Percentiles rank a stretch among this genome's conserved stretches.
Evolutionary conservation across 306 rosid species (phyloP).

Genomic region (Carpinus fangiana): DNA sequence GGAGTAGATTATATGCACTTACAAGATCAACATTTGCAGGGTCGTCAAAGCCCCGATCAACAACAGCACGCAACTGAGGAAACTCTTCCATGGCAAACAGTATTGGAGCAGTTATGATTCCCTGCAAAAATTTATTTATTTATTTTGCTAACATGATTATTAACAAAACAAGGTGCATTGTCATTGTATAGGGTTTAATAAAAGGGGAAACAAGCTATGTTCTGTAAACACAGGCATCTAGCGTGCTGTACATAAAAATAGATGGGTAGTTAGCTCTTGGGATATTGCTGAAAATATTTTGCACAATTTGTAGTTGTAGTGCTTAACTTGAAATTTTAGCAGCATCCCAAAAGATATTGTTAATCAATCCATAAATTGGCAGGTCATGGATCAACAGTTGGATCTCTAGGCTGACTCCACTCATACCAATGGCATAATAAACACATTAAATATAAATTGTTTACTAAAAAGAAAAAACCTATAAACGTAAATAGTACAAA

Average conservation of each 20-base stretch:
- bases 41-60: conserved; percentile 73
- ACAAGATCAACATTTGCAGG: conserved; percentile 71
- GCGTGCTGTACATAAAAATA: background rate
- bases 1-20: conserved; percentile 40
- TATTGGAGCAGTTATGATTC: conserved; percentile 88
- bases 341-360: background rate
- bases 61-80: conserved; percentile 72
- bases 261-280: too few relatives aligned
- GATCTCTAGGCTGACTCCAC: background rate
- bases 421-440: background rate
- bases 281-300: too few relatives aligned
- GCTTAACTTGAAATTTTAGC: too few relatives aligned
- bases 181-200: background rate
- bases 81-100: conserved; percentile 97
- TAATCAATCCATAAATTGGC: background rate
- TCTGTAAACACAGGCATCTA: background rate
- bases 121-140: conserved; percentile 48
- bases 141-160: background rate
- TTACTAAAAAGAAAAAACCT: background rate
- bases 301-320: too few relatives aligned
- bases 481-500: background rate
- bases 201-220: background rate
- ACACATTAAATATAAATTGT: background rate
- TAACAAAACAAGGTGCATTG: background rate
- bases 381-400: background rate